phyloP scores from a whole-genome alignment of 176 grass and related monocot genomes.

The Zoysia pacifica region DNA sequence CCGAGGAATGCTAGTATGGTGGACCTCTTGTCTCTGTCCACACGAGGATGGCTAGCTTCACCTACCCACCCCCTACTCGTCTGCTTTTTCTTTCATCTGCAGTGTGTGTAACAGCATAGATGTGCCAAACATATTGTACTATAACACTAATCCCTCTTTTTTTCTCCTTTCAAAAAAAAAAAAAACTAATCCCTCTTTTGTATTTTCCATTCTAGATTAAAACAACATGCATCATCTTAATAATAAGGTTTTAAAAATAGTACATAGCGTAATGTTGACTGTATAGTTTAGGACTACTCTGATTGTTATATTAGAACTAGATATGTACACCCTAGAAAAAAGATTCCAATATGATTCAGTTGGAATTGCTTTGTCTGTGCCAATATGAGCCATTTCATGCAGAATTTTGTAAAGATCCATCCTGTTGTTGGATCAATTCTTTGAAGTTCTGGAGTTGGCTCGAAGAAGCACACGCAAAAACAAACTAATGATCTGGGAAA shows the following conservation, averaged over 20 bases:
- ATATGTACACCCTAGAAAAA: neutral
- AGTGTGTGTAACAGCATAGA: slow-evolving; percentile 16
- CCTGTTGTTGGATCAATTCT: too few relatives aligned
- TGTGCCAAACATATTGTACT: neutral
- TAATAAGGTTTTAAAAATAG: neutral
- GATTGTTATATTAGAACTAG: neutral
- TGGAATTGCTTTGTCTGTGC: too few relatives aligned
- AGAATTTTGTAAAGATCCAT: too few relatives aligned
- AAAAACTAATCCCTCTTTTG: too few relatives aligned
- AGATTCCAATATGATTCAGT: too few relatives aligned
- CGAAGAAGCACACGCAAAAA: too few relatives aligned
- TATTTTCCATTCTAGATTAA: neutral
- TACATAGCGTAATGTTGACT: neutral
- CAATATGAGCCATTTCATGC: too few relatives aligned
- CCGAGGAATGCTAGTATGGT: slow-evolving; percentile 7
- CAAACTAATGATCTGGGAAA: too few relatives aligned
- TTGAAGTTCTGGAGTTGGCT: too few relatives aligned
- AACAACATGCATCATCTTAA: too few relatives aligned
- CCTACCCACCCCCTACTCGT: slow-evolving; percentile 36
- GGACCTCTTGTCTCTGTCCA: slow-evolving; percentile 29
- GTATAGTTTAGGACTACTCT: neutral
- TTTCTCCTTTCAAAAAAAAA: too few relatives aligned
- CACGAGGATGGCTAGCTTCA: slow-evolving; percentile 49
- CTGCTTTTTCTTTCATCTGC: neutral
- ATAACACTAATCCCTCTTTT: too few relatives aligned